Evolutionary conservation across 2,329 filamentous ascomycete genomes (phyloP), one percentile per base, ranked within the genome.

Genomic region (Paecilomyces sp.): DNA sequence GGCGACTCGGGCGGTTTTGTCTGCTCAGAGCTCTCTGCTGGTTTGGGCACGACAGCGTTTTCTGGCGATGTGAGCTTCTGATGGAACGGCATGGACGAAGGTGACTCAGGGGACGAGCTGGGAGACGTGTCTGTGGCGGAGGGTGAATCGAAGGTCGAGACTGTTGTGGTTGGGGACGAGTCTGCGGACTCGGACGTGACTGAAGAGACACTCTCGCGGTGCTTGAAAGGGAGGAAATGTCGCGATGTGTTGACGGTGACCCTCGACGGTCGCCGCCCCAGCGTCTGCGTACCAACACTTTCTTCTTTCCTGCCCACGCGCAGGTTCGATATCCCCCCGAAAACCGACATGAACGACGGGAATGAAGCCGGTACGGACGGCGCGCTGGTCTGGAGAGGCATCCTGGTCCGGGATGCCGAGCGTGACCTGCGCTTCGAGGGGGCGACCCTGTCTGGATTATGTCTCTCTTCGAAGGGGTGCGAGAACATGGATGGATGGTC

Each of bases 121-220:
- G 94, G 92, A 4, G 93, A 97, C 7, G 91, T 88, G 68, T 97
- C 93, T 31, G 92, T 92, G 55, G 94, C 82, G 31, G 91, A 90
- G 8, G 91, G 93, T 4, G 92, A 95, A 76, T 96, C 93, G 64
- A 93, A 91, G 22, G 91, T 96, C 5, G 92, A 96, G 56, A 94
- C 85, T 1, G 93, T 96, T 3, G 92, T 97, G 7, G 93, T 97
- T 1, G 94, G 94, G 8, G 93, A 97, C 24, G 93, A 96, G 70
- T 96, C 92, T 51, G 90, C 90, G 1, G 94, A 97, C 64, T 90
- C 91, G 15, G 89, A 90, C n/a, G 71, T 71, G 57, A 74, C 70
- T 9, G 76, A 77, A 11, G 76, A 78, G 47, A 78, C 66, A 64
- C 76, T 79, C 64, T 74, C 70, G 31, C 77, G 76, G 57, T 77